Evolutionary conservation across 495 filamentous ascomycete species (phyloP).

Genomic region (Collariella sp.): DNA sequence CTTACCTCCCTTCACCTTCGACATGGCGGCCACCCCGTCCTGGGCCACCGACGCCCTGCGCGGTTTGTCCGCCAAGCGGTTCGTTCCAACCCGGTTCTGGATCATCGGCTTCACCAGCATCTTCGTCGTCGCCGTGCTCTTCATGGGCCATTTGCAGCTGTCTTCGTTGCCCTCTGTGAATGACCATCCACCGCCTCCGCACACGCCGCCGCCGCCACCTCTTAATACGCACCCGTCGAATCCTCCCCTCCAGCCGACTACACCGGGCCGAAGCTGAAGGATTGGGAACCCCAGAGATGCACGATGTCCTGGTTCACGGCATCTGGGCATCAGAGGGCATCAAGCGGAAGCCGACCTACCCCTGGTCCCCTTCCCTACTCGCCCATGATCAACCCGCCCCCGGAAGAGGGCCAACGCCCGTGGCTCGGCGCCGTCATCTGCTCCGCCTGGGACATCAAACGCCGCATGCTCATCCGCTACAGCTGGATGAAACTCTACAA

Average conservation of each 20-base stretch:
- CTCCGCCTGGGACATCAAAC: neutral
- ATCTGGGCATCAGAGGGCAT: neutral
- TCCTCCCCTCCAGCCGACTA: neutral
- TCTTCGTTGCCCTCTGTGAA: neutral
- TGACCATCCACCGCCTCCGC: neutral
- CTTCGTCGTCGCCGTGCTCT: neutral
- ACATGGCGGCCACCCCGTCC: neutral
- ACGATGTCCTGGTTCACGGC: constrained; percentile 2
- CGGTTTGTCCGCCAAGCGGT: neutral
- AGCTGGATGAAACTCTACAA: constrained; percentile 6
- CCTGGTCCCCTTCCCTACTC: neutral
- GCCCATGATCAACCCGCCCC: neutral
- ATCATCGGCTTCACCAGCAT: neutral
- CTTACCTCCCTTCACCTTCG: too few species aligned
- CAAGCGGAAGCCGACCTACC: constrained; percentile 4
- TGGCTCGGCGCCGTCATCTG: constrained; percentile 8
- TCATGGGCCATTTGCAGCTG: neutral
- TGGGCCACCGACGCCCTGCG: neutral
- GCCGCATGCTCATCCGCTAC: constrained; percentile 7
- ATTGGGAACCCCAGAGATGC: constrained; percentile 2
- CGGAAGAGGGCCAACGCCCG: neutral
- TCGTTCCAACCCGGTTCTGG: neutral
- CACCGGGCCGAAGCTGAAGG: neutral
- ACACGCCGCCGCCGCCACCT: neutral
- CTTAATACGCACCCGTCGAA: neutral